phyloP scores from a whole-genome alignment of 176 grass and related monocot genomes.

The Oryza meyeriana region DNA sequence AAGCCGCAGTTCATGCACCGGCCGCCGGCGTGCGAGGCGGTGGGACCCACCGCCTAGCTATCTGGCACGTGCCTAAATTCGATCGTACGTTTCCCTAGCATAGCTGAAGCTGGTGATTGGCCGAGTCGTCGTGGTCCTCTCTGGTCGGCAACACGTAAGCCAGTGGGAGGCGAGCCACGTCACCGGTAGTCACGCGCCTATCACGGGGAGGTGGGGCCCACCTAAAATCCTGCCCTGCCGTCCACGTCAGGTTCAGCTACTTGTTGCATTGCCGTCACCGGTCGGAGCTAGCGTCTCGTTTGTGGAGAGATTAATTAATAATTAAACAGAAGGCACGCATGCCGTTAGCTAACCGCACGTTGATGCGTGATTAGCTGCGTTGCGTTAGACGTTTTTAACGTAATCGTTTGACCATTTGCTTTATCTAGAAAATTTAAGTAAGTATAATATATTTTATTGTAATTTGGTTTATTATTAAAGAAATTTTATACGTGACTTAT shows the following conservation, averaged over 20 bases:
- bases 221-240: neutral
- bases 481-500: too few species aligned
- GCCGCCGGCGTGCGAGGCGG: neutral
- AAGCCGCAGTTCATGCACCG: neutral
- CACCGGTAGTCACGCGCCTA: neutral
- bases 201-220: neutral
- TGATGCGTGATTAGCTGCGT: neutral
- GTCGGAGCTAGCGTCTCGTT: neutral
- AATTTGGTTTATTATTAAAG: too few species aligned
- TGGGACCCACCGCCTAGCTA: neutral
- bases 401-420: too few species aligned
- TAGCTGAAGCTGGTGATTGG: neutral
- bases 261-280: neutral
- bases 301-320: too few species aligned
- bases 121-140: neutral
- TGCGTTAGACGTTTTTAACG: too few species aligned
- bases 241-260: constrained; percentile 4
- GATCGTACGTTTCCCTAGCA: neutral
- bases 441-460: too few species aligned
- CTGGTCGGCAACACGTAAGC: neutral
- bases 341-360: neutral
- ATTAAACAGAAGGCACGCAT: too few species aligned
- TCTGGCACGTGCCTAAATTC: constrained; percentile 18
- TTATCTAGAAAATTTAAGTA: too few species aligned
- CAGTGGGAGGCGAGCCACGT: neutral